Conservation (phyloP, 192 early-diverging fungal genomes). For the Polychytrium aggregatum region DNA sequence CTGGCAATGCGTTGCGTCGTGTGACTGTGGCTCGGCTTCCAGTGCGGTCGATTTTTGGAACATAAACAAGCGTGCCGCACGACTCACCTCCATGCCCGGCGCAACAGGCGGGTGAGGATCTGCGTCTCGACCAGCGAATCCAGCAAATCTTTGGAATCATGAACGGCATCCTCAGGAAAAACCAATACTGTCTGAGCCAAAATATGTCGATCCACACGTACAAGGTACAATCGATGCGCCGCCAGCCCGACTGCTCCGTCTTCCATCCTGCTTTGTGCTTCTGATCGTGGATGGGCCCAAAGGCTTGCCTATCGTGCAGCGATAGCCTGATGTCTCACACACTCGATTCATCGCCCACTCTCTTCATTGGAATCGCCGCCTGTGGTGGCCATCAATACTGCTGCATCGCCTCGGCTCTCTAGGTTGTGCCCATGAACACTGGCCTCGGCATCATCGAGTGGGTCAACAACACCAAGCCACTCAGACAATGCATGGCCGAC, state of each 20-base stretch:
- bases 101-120: conserved; percentile 65
- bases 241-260: neutral
- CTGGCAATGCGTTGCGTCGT: neutral
- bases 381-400: too few species aligned
- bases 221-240: conserved; percentile 41
- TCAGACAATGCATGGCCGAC: conserved; percentile 47
- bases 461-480: conserved; percentile 59
- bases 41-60: neutral
- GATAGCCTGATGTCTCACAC: too few species aligned
- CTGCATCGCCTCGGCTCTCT: too few species aligned
- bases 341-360: too few species aligned
- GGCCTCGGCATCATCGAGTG: conserved; percentile 66
- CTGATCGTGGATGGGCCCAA: too few species aligned
- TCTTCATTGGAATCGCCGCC: too few species aligned
- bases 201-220: conserved; percentile 54
- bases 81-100: neutral
- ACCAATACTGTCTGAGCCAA: conserved; percentile 40
- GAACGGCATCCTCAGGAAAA: conserved; percentile 52
- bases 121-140: conserved; percentile 66
- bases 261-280: neutral
- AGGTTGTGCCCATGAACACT: conserved; percentile 38
- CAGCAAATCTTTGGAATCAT: conserved; percentile 69
- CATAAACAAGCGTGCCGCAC: neutral
- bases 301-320: too few species aligned
- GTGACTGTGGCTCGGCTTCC: neutral